phyloP scores from a whole-genome alignment of 768 basidiomycete genomes.

The Solioccasus polychromus region DNA sequence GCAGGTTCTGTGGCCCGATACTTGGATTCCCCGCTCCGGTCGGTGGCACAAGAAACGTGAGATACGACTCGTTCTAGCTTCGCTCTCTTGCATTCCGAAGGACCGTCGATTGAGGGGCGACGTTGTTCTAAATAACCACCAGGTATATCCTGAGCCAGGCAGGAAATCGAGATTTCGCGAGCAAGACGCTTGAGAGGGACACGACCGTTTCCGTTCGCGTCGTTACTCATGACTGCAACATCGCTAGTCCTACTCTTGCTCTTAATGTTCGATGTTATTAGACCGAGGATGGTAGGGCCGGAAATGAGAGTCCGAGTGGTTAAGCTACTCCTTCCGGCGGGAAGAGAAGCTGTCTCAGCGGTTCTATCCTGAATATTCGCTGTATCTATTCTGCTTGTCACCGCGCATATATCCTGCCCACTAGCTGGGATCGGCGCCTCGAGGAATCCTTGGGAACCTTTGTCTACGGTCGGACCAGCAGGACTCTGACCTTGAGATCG shows the following conservation, averaged over 20 bases:
- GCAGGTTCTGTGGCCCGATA: slow-evolving; percentile 35
- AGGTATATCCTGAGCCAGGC: neutral
- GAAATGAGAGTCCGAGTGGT: neutral
- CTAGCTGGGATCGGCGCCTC: neutral
- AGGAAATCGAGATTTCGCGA: neutral
- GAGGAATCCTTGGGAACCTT: neutral
- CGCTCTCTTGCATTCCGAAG: slow-evolving; percentile 13
- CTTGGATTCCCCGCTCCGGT: neutral
- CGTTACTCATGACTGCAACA: neutral
- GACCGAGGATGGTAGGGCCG: neutral
- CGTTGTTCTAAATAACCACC: slow-evolving; percentile 13
- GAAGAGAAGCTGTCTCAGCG: neutral
- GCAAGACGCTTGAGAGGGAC: neutral
- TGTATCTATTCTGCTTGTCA: neutral
- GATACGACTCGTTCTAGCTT: slow-evolving; percentile 12
- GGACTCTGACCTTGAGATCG: too few species aligned
- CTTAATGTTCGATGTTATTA: neutral
- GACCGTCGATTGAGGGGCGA: slow-evolving; percentile 1
- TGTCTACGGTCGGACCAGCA: too few species aligned
- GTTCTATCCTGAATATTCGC: neutral
- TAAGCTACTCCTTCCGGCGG: neutral
- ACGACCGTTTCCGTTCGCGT: neutral
- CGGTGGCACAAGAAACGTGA: neutral
- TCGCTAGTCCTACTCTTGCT: neutral
- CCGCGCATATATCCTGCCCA: slow-evolving; percentile 12